These are phyloP conservation scores for Sugiyamaella japonica DNA, from an alignment of 1,139 yeast species.

Conservation along the genomic window DNA sequence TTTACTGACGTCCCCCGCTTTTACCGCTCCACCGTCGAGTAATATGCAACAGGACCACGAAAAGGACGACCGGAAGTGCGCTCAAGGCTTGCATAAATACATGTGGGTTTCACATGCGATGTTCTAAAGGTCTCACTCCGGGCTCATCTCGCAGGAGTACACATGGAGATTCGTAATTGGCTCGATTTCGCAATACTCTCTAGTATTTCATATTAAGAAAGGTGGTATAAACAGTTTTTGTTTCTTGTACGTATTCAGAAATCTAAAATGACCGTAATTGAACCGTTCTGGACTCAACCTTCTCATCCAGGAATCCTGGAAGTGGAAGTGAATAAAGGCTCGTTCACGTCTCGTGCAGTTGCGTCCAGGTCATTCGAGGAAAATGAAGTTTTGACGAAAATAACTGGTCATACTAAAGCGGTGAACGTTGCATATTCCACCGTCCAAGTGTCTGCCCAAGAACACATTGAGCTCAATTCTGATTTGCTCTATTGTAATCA, in stretches of 20 bases:
- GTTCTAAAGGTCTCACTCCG: too few species aligned
- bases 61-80: too few species aligned
- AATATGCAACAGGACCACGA: too few species aligned
- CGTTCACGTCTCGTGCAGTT: slow-evolving; percentile 14
- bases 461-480: slow-evolving; percentile 18
- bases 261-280: slow-evolving; percentile 9
- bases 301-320: slow-evolving; percentile 17
- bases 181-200: too few species aligned
- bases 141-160: too few species aligned
- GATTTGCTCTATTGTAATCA: slow-evolving; percentile 19
- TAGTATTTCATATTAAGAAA: too few species aligned
- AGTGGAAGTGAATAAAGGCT: slow-evolving; percentile 17
- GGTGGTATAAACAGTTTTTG: too few species aligned
- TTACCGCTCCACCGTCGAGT: too few species aligned
- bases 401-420: slow-evolving; percentile 16
- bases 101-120: too few species aligned
- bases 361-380: not conserved
- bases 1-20: not conserved
- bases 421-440: slow-evolving; percentile 15
- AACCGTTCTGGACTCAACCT: slow-evolving; percentile 19
- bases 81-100: too few species aligned
- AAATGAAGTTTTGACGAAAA: slow-evolving; percentile 12
- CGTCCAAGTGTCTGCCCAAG: slow-evolving; percentile 13
- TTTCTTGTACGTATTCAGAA: too few species aligned
- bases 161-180: too few species aligned